Evolutionary conservation across 305 asterid genomes (phyloP).

Genomic region (Vinca major): DNA sequence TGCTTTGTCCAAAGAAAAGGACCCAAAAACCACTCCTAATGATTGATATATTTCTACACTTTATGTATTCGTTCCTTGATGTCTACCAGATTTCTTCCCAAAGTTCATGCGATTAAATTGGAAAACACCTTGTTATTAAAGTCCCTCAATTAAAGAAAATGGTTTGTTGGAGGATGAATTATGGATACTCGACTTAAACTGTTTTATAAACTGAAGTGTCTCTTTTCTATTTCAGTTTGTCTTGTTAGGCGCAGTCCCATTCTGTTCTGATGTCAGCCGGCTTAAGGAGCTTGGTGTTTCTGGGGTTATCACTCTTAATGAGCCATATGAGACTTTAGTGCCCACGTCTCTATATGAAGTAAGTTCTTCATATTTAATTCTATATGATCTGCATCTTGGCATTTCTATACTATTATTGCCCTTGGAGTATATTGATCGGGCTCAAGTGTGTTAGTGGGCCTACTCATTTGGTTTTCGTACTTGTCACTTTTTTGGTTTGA

Average conservation of each 20-base stretch:
- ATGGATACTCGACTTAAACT: neutral
- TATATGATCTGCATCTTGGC: constrained; percentile 7
- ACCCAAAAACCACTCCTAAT: neutral
- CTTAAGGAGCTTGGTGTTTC: constrained; percentile 47
- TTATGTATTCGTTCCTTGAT: neutral
- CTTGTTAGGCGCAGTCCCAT: constrained; percentile 62
- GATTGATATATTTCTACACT: neutral
- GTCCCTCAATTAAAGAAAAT: neutral
- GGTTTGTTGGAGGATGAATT: neutral
- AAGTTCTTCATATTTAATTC: constrained; percentile 14
- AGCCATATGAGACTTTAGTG: constrained; percentile 60
- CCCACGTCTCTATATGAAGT: constrained; percentile 51
- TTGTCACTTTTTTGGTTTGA: neutral
- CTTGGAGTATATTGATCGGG: neutral
- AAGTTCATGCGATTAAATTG: neutral
- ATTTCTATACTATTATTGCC: neutral
- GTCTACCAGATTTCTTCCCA: neutral
- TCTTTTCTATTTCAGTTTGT: constrained; percentile 33
- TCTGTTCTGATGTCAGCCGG: constrained; percentile 46
- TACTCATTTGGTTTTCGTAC: neutral
- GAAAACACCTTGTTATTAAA: neutral
- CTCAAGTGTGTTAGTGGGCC: neutral
- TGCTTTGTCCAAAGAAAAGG: neutral
- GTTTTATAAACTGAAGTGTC: neutral
- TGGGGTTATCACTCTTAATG: constrained; percentile 58